Evolutionary conservation across 768 basidiomycete species (phyloP).

Genomic region (Pleurotus sapidus): DNA sequence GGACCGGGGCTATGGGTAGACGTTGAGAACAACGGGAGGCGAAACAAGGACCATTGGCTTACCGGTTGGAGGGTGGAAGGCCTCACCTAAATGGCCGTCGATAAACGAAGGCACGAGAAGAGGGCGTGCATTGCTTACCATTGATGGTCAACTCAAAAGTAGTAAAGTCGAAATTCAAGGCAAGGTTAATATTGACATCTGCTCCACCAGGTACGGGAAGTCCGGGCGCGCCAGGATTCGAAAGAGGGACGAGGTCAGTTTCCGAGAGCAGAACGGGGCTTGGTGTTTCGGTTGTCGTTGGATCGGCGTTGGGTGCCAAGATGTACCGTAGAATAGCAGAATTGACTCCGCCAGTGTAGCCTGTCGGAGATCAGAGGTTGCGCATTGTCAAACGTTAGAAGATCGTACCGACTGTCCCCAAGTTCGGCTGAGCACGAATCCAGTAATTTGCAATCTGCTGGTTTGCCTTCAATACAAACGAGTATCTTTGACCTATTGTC

Average conservation of each 20-base stretch:
- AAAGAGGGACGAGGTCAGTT: slow-evolving; percentile 23
- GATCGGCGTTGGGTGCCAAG: slow-evolving; percentile 27
- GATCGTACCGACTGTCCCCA: neutral
- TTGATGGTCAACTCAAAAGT: slow-evolving; percentile 24
- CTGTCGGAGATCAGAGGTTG: slow-evolving; percentile 7
- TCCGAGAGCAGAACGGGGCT: slow-evolving; percentile 24
- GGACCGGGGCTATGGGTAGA: slow-evolving; percentile 16
- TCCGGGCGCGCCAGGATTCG: slow-evolving; percentile 28
- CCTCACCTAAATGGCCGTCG: slow-evolving; percentile 6
- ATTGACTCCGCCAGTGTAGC: slow-evolving; percentile 30
- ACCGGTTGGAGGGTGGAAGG: slow-evolving; percentile 25
- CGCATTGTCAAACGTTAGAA: slow-evolving; percentile 16
- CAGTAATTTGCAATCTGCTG: slow-evolving; percentile 42
- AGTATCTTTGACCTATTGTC: slow-evolving; percentile 36
- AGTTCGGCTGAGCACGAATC: slow-evolving; percentile 28
- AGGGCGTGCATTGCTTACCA: neutral
- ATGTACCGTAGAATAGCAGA: slow-evolving; percentile 40
- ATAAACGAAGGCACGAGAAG: slow-evolving; percentile 8
- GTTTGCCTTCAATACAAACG: slow-evolving; percentile 34
- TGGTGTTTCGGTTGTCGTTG: slow-evolving; percentile 18
- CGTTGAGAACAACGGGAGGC: slow-evolving; percentile 32
- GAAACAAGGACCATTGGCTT: slow-evolving; percentile 20
- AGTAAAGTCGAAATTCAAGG: slow-evolving; percentile 12
- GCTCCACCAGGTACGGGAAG: slow-evolving; percentile 30
- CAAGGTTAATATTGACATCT: slow-evolving; percentile 29